Percentiles rank a stretch among this genome's conserved stretches.
phyloP scores from a whole-genome alignment of 805 yeast species.

The Scheffersomyces stipitis region DNA sequence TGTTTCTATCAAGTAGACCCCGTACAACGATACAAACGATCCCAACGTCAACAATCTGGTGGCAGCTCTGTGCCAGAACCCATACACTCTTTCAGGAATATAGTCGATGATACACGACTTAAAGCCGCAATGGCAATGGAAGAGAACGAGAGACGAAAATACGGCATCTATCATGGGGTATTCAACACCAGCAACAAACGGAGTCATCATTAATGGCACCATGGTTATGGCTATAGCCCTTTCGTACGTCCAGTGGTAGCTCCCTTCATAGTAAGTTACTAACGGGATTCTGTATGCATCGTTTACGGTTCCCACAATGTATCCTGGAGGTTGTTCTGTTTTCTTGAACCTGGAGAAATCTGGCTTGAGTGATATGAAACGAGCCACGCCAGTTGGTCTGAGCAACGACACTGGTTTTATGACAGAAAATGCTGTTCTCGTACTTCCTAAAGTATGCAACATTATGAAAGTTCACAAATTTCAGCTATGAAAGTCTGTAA shows the following conservation, averaged over 20 bases:
- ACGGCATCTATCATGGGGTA: slow-evolving; percentile 71
- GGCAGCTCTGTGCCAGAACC: slow-evolving; percentile 69
- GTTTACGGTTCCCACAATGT: slow-evolving; percentile 89
- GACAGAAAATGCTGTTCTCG: neutral
- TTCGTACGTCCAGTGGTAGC: slow-evolving; percentile 93
- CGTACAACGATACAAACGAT: slow-evolving; percentile 67
- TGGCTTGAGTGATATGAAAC: slow-evolving; percentile 32
- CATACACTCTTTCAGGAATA: slow-evolving; percentile 84
- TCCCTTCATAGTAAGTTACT: slow-evolving; percentile 68
- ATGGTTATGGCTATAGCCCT: slow-evolving; percentile 65
- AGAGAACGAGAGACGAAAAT: slow-evolving; percentile 62
- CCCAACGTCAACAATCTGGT: slow-evolving; percentile 70
- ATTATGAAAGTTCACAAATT: too few species aligned
- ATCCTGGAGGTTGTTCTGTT: slow-evolving; percentile 84
- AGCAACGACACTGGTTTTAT: neutral
- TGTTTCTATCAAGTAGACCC: slow-evolving; percentile 80
- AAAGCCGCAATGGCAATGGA: slow-evolving; percentile 85
- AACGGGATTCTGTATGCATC: slow-evolving; percentile 77
- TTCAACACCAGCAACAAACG: slow-evolving; percentile 73
- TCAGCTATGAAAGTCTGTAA: too few species aligned
- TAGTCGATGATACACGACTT: slow-evolving; percentile 91
- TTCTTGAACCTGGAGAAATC: slow-evolving; percentile 50
- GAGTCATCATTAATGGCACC: slow-evolving; percentile 74
- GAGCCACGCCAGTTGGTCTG: neutral
- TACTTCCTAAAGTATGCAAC: neutral